These are phyloP conservation scores for Ascochyta rabiei DNA, from an alignment of 2,329 filamentous ascomycete genomes.

Conservation along the genomic window DNA sequence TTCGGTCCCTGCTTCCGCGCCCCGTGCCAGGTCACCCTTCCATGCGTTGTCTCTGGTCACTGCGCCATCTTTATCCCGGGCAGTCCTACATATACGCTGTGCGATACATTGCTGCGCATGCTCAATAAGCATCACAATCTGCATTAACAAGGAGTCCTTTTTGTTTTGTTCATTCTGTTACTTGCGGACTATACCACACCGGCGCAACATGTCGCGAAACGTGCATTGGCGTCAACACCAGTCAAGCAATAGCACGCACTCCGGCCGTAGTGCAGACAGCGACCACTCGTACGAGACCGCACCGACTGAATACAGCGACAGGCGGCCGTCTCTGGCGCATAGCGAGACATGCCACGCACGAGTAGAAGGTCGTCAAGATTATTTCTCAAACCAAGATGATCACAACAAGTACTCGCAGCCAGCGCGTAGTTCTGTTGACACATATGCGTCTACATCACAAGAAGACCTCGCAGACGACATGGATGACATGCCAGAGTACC, in stretches of 20 bases:
- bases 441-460: conserved; percentile 77
- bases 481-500: conserved; percentile 57
- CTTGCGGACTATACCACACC: conserved; percentile 18
- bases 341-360: conserved; percentile 41
- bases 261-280: conserved; percentile 39
- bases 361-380: conserved; percentile 35
- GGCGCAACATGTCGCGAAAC: conserved; percentile 39
- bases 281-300: conserved; percentile 43
- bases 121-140: conserved; percentile 18
- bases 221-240: conserved; percentile 42
- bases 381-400: conserved; percentile 25
- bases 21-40: conserved; percentile 37
- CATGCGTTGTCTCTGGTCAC: conserved; percentile 29
- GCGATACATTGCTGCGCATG: conserved; percentile 23
- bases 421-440: conserved; percentile 70
- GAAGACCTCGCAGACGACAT: conserved; percentile 59
- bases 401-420: conserved; percentile 22
- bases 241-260: conserved; percentile 41
- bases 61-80: conserved; percentile 28
- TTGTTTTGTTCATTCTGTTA: conserved; percentile 14
- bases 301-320: conserved; percentile 44
- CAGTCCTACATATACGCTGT: conserved; percentile 28
- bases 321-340: conserved; percentile 35
- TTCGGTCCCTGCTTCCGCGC: conserved; percentile 27
- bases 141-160: conserved; percentile 14